Conservation (phyloP, 2,329 filamentous ascomycete genomes). For the Colletotrichum spaethianum region DNA sequence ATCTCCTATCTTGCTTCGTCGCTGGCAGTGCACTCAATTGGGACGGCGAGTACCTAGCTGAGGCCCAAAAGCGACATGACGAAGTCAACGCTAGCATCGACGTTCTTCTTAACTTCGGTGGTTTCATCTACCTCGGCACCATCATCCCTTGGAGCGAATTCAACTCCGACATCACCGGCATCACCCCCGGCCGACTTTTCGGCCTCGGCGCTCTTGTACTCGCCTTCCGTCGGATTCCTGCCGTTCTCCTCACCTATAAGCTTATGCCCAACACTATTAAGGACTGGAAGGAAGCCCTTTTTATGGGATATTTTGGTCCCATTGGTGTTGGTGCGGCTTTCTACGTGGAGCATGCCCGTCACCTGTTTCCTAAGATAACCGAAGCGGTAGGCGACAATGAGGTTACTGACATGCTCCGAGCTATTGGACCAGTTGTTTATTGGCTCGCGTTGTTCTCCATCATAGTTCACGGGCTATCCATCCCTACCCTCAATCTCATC, state of each 20-base stretch:
- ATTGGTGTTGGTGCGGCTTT: slow-evolving; percentile 85
- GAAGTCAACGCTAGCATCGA: slow-evolving; percentile 73
- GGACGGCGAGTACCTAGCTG: slow-evolving; percentile 71
- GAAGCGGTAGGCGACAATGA: slow-evolving; percentile 52
- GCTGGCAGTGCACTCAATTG: slow-evolving; percentile 73
- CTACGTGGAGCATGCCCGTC: slow-evolving; percentile 70
- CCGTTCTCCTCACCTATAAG: slow-evolving; percentile 67
- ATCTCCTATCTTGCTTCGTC: slow-evolving; percentile 72
- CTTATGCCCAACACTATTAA: slow-evolving; percentile 66
- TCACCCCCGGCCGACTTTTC: slow-evolving; percentile 65
- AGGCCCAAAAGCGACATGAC: slow-evolving; percentile 69
- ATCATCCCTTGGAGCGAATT: slow-evolving; percentile 70
- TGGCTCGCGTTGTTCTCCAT: slow-evolving; percentile 60
- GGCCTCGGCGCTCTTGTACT: slow-evolving; percentile 67
- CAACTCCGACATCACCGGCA: slow-evolving; percentile 65
- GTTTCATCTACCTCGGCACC: slow-evolving; percentile 72
- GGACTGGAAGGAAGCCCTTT: slow-evolving; percentile 71
- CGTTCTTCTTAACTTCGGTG: slow-evolving; percentile 71
- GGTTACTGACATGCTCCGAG: slow-evolving; percentile 52
- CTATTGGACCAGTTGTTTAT: slow-evolving; percentile 57
- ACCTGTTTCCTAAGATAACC: slow-evolving; percentile 56
- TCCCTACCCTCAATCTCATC: slow-evolving; percentile 57
- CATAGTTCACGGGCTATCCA: slow-evolving; percentile 63
- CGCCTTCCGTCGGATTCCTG: slow-evolving; percentile 69
- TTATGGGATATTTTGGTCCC: slow-evolving; percentile 80